Conservation (phyloP, 2,329 filamentous ascomycete species). For the Penicillium sp. region DNA sequence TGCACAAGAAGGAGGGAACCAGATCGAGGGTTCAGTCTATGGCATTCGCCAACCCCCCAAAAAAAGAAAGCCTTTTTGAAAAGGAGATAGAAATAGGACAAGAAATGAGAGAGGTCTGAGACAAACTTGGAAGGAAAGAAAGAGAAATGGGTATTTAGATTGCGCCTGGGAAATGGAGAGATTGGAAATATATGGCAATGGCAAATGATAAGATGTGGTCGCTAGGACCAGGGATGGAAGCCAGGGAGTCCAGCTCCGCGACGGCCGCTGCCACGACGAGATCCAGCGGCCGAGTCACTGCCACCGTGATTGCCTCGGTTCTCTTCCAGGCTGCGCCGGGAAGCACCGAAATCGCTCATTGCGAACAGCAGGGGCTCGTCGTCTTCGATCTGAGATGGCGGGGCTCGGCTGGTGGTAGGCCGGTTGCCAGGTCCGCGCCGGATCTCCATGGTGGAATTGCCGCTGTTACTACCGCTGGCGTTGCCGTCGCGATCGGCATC, state of each 20-base stretch:
- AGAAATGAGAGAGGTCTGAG: background rate
- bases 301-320: conserved; percentile 33
- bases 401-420: conserved; percentile 33
- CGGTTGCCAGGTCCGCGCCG: conserved; percentile 37
- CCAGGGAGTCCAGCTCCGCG: conserved; percentile 33
- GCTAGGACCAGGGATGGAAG: conserved; percentile 35
- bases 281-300: conserved; percentile 28
- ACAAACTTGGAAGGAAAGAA: background rate
- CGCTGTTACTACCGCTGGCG: conserved; percentile 42
- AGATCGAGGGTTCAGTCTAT: conserved; percentile 20
- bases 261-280: conserved; percentile 36
- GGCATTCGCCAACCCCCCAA: conserved; percentile 9
- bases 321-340: conserved; percentile 45
- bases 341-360: conserved; percentile 47
- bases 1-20: conserved; percentile 14
- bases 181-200: background rate
- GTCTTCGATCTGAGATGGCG: conserved; percentile 37
- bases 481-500: conserved; percentile 40
- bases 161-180: background rate
- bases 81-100: conserved; percentile 1
- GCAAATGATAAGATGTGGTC: background rate
- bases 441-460: conserved; percentile 33
- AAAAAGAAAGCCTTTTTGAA: conserved; percentile 7
- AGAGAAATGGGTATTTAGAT: background rate
- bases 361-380: conserved; percentile 47